A percentile compares a stretch with the other conserved stretches of the same genome.
Conservation (phyloP, 768 basidiomycete genomes). For the Chalciporus sphaerocephalus region DNA sequence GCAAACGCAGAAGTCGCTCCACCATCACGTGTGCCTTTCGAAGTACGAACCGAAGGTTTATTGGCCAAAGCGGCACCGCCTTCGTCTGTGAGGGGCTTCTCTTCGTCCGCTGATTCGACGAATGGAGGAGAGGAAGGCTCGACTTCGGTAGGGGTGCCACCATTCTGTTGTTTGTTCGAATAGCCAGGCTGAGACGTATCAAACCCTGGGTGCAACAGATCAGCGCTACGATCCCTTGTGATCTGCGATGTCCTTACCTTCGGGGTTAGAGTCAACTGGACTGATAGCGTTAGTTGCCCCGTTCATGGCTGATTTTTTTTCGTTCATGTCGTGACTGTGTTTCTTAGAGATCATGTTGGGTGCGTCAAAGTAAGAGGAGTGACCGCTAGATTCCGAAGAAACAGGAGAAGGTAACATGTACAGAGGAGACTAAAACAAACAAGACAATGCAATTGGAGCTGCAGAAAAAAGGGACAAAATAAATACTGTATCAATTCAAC, state of each 20-base stretch:
- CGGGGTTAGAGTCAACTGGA: neutral
- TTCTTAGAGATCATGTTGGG: constrained; percentile 28
- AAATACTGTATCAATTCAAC: constrained; percentile 20
- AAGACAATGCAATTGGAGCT: neutral
- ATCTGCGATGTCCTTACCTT: constrained; percentile 2
- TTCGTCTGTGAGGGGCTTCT: neutral
- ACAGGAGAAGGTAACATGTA: constrained; percentile 15
- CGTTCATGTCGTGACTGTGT: neutral
- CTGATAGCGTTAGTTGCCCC: neutral
- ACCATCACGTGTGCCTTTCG: constrained; percentile 15
- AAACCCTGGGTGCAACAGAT: neutral
- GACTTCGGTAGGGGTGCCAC: neutral
- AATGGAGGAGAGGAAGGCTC: constrained; percentile 24
- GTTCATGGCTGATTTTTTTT: neutral
- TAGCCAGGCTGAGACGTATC: neutral
- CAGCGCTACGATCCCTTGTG: neutral
- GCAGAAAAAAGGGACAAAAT: constrained; percentile 6
- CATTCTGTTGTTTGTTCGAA: neutral
- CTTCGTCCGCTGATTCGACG: constrained; percentile 7
- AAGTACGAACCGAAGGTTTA: constrained; percentile 22
- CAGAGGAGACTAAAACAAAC: neutral
- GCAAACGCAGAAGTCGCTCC: constrained; percentile 38
- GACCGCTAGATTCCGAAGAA: constrained; percentile 29
- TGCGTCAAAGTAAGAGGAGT: constrained; percentile 45
- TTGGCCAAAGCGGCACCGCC: constrained; percentile 6